A percentile compares a stretch with the other conserved stretches of the same genome.
Evolutionary conservation across 2,329 filamentous ascomycete species (phyloP).

Genomic region (Nigrospora sphaerica): DNA sequence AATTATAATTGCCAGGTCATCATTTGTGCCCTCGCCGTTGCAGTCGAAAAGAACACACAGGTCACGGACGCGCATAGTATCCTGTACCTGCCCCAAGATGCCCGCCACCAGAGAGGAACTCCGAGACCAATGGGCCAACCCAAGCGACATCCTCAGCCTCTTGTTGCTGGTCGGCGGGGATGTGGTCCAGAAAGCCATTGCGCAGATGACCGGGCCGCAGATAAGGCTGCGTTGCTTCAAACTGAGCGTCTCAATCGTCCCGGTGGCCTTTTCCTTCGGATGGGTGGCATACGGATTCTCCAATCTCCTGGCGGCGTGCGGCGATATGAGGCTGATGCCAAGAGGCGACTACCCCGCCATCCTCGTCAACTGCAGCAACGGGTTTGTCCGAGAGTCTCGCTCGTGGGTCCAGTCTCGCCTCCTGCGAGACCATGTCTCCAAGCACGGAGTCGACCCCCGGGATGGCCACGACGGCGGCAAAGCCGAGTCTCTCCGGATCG

Average conservation of each 20-base stretch:
- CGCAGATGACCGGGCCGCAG: constrained; percentile 3
- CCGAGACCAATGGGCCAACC: too few relatives aligned
- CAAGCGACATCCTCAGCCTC: too few relatives aligned
- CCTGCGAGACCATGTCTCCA: constrained; percentile 7
- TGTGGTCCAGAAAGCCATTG: constrained; percentile 7
- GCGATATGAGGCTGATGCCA: constrained; percentile 9
- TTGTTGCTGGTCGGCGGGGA: too few relatives aligned
- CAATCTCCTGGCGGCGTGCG: constrained; percentile 4
- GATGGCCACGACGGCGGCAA: background rate
- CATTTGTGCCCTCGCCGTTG: too few relatives aligned
- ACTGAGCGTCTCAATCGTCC: constrained; percentile 1
- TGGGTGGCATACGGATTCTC: constrained; percentile 9
- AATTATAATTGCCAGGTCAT: too few relatives aligned
- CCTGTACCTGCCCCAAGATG: too few relatives aligned
- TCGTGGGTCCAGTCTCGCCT: constrained; percentile 10
- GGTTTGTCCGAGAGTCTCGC: constrained; percentile 3
- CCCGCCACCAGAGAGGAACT: too few relatives aligned
- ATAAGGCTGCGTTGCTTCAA: too few relatives aligned
- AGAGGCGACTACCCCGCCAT: constrained; percentile 4
- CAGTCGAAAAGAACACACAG: too few relatives aligned
- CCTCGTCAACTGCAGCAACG: constrained; percentile 6
- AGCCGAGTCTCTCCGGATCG: constrained; percentile 4
- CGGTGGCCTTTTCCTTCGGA: constrained; percentile 12
- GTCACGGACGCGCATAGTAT: too few relatives aligned
- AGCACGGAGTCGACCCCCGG: background rate